Percentiles rank a stretch among this genome's conserved stretches.
phyloP scores from a whole-genome alignment of 73 alveolate species.

The Paramecium caudatum region DNA sequence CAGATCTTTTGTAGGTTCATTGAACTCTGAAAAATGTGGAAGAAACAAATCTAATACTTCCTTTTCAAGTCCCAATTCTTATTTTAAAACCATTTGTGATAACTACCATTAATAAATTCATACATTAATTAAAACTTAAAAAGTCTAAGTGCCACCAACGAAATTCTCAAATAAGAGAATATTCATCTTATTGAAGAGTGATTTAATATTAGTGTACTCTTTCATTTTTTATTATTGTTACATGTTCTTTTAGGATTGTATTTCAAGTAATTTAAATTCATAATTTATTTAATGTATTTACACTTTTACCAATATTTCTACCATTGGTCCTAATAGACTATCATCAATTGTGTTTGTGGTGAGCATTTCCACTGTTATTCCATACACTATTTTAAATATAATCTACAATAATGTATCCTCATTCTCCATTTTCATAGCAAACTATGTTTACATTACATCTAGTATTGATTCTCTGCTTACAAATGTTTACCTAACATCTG shows the following conservation, averaged over 20 bases:
- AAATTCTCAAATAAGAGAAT: not conserved
- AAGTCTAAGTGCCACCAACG: not conserved
- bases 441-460: conserved; percentile 17
- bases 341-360: conserved; percentile 6
- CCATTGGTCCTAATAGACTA: not conserved
- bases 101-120: conserved; percentile 34
- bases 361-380: conserved; percentile 6
- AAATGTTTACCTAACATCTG: not conserved
- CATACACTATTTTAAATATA: conserved; percentile 22
- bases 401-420: conserved; percentile 9
- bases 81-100: not conserved
- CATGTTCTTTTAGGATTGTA: not conserved
- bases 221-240: conserved; percentile 1
- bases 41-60: conserved; percentile 41
- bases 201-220: conserved; percentile 18
- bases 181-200: conserved; percentile 7
- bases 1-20: not conserved
- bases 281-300: conserved; percentile 23
- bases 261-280: not conserved
- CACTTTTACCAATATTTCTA: conserved; percentile 39
- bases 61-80: conserved; percentile 25
- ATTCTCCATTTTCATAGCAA: conserved; percentile 48
- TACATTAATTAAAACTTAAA: conserved; percentile 16
- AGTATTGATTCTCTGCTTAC: not conserved
- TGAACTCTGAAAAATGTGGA: not conserved